phyloP scores from a whole-genome alignment of 805 yeast species.

The Candida glaebosa region DNA sequence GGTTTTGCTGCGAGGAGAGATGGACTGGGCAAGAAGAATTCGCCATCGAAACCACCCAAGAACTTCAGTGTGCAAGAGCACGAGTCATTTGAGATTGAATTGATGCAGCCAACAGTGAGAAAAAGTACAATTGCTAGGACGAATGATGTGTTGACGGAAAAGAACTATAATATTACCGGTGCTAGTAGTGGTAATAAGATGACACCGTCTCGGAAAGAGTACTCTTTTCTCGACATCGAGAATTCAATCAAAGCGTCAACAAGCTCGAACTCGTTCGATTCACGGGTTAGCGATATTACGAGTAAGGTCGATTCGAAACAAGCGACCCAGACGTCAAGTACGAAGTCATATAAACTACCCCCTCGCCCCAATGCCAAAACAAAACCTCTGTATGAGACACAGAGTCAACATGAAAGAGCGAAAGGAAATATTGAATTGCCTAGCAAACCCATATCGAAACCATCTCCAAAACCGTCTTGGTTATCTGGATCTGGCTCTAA shows the following conservation, averaged over 20 bases:
- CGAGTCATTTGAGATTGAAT: slow-evolving; percentile 3
- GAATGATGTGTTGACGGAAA: background rate
- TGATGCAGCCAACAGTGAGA: slow-evolving; percentile 9
- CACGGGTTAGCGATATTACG: background rate
- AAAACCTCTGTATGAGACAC: too few species aligned
- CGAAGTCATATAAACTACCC: background rate
- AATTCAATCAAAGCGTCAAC: background rate
- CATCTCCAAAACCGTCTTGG: background rate
- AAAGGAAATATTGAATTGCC: too few species aligned
- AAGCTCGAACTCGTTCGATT: background rate
- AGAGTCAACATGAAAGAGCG: too few species aligned
- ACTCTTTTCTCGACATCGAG: slow-evolving; percentile 3
- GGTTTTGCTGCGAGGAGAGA: slow-evolving; percentile 3
- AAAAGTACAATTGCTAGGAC: background rate
- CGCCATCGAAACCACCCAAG: slow-evolving; percentile 2
- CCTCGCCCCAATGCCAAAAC: background rate
- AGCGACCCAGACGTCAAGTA: background rate
- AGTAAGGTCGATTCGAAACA: background rate
- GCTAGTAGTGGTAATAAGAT: background rate
- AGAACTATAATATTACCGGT: background rate
- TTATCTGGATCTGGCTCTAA: background rate
- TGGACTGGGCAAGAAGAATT: slow-evolving; percentile 1
- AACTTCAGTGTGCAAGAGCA: background rate
- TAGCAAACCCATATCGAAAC: background rate
- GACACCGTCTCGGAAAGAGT: background rate